Evolutionary conservation across 176 grass and related monocot species (phyloP), one percentile per base, ranked within the genome.

Genomic region (Luzula sylvatica): DNA sequence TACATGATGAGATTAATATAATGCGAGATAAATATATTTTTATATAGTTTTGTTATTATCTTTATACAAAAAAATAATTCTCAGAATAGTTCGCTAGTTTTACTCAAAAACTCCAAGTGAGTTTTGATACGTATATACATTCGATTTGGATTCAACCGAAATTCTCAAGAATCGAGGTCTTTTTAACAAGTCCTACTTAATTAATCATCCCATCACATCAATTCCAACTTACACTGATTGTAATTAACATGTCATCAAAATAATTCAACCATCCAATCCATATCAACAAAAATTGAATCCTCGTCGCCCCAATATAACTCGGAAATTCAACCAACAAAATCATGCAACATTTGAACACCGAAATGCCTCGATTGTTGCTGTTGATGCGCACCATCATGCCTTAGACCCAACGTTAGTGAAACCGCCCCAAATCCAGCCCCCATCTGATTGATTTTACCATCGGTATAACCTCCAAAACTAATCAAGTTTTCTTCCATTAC

Each of bases 341-440:
- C 71, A 44, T 68, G 70, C 15, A 81, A 38, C 51, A 66, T 61
- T 11, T 71, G 72, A 4, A 51, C 50, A 42, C 66, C 78, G 24
- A 75, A 75, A 20, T 70, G 78, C 38, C 59, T 67, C 46, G 66
- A 55, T 22, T 54, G 57, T 8, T 52, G 66, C 20, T 70, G 67
- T 50, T 77, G 66, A 14, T 39, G 42, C 8, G 61, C 63, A 15
- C 61, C 77, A 3, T 83, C 79, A 7, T 76, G 79, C 11, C 68
- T 54, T 3, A 83, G 49, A 4, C 79, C 79, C n/a, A 83, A 46
- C 2, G 79, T 83, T 17, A 83, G 35, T 0, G 79, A 83, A 28
- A 83, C 79, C 3, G 73, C 48, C 0, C 68, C 73, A 3, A 83
- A 66, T 17, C 67, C 61, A 32, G 60, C 73, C 4, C 70, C 62